A percentile compares a stretch with the other conserved stretches of the same genome.
Conservation (phyloP, 2,329 filamentous ascomycete genomes). For the Fusarium graminum region DNA sequence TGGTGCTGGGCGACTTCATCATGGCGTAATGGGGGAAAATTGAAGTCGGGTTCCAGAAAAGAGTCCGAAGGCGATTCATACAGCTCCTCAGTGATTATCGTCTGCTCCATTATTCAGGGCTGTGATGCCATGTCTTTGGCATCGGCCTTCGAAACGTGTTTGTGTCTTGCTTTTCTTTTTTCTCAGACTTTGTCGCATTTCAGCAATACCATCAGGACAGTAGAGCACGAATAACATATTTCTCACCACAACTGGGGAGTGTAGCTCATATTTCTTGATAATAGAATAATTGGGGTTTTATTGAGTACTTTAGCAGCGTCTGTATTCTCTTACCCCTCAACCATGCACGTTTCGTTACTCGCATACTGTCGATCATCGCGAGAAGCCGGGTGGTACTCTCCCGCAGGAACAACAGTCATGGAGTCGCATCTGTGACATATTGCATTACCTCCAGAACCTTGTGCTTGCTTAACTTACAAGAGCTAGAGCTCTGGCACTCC, state of each 20-base stretch:
- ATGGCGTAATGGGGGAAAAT: background rate
- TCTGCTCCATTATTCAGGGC: slow-evolving; percentile 7
- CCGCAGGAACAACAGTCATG: background rate
- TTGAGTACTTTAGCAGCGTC: background rate
- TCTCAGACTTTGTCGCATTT: too few relatives aligned
- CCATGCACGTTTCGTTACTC: background rate
- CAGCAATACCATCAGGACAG: too few relatives aligned
- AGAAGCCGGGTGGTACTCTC: background rate
- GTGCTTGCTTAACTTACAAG: background rate
- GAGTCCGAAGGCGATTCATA: background rate
- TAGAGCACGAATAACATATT: too few relatives aligned
- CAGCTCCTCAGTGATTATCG: background rate
- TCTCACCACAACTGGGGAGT: too few relatives aligned
- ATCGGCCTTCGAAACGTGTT: background rate
- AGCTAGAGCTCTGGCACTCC: background rate
- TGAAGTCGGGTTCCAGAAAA: slow-evolving; percentile 2
- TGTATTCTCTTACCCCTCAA: background rate
- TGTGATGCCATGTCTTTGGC: background rate
- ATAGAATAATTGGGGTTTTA: background rate
- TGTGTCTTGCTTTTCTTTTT: too few relatives aligned
- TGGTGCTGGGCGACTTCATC: background rate
- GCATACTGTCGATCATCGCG: background rate
- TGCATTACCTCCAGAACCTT: background rate
- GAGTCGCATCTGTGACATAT: background rate
- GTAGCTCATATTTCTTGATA: too few relatives aligned